A percentile compares a stretch with the other conserved stretches of the same genome.
Evolutionary conservation across 2,329 filamentous ascomycete species (phyloP).

Genomic region (Pleurostoma richardsiae): DNA sequence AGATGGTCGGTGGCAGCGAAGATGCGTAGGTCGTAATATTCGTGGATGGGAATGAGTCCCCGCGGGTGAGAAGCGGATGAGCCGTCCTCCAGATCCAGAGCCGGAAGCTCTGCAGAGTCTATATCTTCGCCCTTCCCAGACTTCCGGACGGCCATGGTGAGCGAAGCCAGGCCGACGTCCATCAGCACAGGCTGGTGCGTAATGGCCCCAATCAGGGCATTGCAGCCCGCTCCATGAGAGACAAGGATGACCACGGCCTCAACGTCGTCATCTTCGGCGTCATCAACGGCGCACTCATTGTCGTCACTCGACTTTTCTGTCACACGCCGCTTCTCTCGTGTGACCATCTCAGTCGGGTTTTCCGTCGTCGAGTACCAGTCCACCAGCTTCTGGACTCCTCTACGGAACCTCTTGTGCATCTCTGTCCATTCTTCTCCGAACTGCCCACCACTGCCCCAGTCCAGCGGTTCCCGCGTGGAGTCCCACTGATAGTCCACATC

Average conservation of each 20-base stretch:
- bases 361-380: constrained; percentile 70
- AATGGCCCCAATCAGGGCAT: constrained; percentile 87
- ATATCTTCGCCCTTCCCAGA: constrained; percentile 21
- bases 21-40: constrained; percentile 68
- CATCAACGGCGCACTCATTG: constrained; percentile 23
- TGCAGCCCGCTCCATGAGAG: constrained; percentile 93
- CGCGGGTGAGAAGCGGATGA: constrained; percentile 13
- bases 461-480: constrained; percentile 70
- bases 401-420: constrained; percentile 89
- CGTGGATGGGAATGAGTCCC: constrained; percentile 41
- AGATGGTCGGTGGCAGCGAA: constrained; percentile 74
- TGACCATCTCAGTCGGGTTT: constrained; percentile 45
- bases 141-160: constrained; percentile 79
- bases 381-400: constrained; percentile 72
- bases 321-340: constrained; percentile 28
- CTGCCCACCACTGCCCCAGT: constrained; percentile 84
- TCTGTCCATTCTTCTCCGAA: constrained; percentile 92
- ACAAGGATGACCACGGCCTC: constrained; percentile 78
- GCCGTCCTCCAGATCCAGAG: constrained; percentile 7
- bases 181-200: constrained; percentile 87
- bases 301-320: constrained; percentile 22
- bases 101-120: constrained; percentile 4
- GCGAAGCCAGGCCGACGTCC: constrained; percentile 82
- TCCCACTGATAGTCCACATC: constrained; percentile 96
- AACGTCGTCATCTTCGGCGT: constrained; percentile 51